Conservation (phyloP, 1,284 basidiomycete species). For the Puccinia triticina region DNA sequence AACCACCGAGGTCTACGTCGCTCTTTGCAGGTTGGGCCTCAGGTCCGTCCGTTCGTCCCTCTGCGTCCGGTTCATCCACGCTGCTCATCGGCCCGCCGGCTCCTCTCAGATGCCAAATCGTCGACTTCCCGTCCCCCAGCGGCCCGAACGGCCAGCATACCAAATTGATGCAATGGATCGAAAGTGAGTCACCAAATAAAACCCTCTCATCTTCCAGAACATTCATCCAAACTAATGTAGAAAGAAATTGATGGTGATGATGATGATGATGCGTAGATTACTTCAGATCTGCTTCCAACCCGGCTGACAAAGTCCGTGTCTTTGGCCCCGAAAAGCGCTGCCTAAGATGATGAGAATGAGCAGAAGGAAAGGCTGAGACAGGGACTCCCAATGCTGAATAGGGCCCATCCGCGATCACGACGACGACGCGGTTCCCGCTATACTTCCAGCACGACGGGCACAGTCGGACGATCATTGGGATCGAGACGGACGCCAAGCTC, state of each 20-base stretch:
- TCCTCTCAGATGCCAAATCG: constrained; percentile 52
- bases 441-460: constrained; percentile 59
- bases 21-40: constrained; percentile 55
- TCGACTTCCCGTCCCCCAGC: constrained; percentile 56
- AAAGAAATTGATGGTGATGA: too few species aligned
- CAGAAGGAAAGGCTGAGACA: background rate
- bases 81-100: background rate
- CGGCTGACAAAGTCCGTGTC: constrained; percentile 1
- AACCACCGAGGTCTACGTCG: constrained; percentile 57
- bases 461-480: constrained; percentile 56
- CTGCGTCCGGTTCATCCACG: background rate
- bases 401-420: constrained; percentile 3
- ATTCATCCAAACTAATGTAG: background rate
- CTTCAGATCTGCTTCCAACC: background rate
- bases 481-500: constrained; percentile 54
- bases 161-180: constrained; percentile 51
- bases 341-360: too few species aligned
- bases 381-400: too few species aligned
- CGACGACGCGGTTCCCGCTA: constrained; percentile 53
- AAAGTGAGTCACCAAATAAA: background rate
- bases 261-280: background rate
- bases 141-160: constrained; percentile 48
- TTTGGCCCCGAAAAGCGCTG: too few species aligned
- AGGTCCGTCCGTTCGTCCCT: constrained; percentile 52
- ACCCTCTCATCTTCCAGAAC: background rate